These are phyloP conservation scores for Solanum chilense DNA, from an alignment of 257 asterid genomes.

Conservation along the genomic window DNA sequence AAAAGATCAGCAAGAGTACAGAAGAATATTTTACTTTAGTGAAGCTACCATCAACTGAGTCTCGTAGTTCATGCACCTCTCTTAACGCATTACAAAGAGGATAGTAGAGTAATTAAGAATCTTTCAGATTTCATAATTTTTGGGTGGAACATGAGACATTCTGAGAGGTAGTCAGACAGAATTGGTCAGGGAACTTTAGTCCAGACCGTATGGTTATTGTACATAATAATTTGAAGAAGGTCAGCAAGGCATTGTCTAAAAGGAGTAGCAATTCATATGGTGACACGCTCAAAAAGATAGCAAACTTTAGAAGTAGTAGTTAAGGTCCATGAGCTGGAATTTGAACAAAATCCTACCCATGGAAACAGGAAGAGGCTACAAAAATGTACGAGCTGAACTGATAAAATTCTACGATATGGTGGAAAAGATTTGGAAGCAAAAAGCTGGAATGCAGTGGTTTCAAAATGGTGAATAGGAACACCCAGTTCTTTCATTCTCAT, in stretches of 20 bases:
- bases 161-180: background rate
- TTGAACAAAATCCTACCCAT: background rate
- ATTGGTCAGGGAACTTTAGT: background rate
- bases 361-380: background rate
- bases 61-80: conserved; percentile 10
- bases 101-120: background rate
- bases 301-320: background rate
- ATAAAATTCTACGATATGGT: background rate
- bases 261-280: background rate
- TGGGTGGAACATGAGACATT: background rate
- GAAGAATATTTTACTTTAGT: conserved; percentile 31
- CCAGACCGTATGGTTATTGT: background rate
- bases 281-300: background rate
- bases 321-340: background rate
- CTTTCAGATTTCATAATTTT: background rate
- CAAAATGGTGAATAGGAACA: background rate
- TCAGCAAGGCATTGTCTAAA: background rate
- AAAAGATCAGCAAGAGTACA: background rate
- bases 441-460: background rate
- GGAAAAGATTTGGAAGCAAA: background rate
- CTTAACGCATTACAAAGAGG: background rate
- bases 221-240: background rate
- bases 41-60: conserved; percentile 54
- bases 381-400: background rate
- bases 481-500: background rate